A percentile compares a stretch with the other conserved stretches of the same genome.
phyloP scores from a whole-genome alignment of 768 basidiomycete genomes.

The Kwoniella sp. region DNA sequence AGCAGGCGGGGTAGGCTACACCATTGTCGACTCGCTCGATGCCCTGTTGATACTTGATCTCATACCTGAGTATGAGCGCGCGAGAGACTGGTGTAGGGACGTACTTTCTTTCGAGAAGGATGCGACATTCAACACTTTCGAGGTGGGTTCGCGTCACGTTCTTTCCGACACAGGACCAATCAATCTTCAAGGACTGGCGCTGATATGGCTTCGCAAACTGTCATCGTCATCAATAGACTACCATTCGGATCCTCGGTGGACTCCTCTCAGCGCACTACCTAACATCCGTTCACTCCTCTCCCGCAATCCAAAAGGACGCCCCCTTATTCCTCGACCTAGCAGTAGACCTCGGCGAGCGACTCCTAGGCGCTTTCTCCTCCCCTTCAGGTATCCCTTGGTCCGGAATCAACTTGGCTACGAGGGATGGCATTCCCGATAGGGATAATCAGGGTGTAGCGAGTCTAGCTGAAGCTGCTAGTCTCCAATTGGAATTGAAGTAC shows the following conservation, averaged over 20 bases:
- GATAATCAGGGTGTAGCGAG: constrained; percentile 69
- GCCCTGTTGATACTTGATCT: constrained; percentile 84
- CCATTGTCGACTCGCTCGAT: constrained; percentile 83
- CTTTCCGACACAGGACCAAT: too few species aligned
- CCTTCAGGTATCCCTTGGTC: constrained; percentile 79
- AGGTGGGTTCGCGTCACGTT: constrained; percentile 61
- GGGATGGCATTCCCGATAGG: constrained; percentile 64
- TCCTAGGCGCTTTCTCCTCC: constrained; percentile 80
- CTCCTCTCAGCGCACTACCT: constrained; percentile 83
- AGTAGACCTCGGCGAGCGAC: constrained; percentile 78
- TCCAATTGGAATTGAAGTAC: constrained; percentile 90
- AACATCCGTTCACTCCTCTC: constrained; percentile 57
- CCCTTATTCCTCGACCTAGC: constrained; percentile 73
- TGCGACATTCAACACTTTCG: constrained; percentile 82
- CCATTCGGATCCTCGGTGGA: constrained; percentile 88
- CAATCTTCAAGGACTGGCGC: too few species aligned
- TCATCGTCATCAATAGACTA: constrained; percentile 66
- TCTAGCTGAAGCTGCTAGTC: constrained; percentile 81
- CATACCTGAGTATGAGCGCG: constrained; percentile 72
- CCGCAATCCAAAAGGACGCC: constrained; percentile 59
- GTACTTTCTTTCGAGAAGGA: constrained; percentile 75
- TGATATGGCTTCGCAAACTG: background rate
- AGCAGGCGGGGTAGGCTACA: constrained; percentile 79
- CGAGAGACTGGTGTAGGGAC: constrained; percentile 73
- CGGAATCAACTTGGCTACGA: constrained; percentile 69